Conservation (phyloP, 768 basidiomycete species). For the Phaeotremella fagi region DNA sequence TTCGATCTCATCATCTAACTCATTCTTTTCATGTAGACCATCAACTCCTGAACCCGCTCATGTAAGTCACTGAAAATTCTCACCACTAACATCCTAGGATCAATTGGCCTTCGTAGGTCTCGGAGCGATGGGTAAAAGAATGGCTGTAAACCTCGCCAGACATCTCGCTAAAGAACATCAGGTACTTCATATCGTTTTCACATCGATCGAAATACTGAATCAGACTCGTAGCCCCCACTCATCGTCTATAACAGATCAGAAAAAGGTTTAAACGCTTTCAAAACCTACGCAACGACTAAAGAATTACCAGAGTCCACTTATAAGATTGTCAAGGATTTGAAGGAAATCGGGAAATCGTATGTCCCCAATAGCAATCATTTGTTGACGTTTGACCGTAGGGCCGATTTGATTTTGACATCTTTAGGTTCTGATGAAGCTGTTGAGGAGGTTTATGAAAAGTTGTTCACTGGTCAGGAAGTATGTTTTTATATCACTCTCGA, state of each 20-base stretch:
- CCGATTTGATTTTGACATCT: constrained; percentile 72
- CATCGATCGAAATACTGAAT: not conserved
- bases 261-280: constrained; percentile 49
- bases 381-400: constrained; percentile 38
- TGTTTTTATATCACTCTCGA: constrained; percentile 1
- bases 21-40: constrained; percentile 30
- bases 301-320: constrained; percentile 58
- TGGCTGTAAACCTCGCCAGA: constrained; percentile 74
- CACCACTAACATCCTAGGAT: constrained; percentile 16
- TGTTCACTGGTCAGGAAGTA: constrained; percentile 61
- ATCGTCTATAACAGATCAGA: constrained; percentile 71
- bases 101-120: constrained; percentile 55
- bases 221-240: constrained; percentile 53
- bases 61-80: constrained; percentile 16
- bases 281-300: constrained; percentile 58
- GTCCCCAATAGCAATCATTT: not conserved
- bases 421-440: constrained; percentile 69
- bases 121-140: constrained; percentile 62
- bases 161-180: constrained; percentile 37
- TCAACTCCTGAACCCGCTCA: constrained; percentile 36
- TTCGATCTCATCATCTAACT: no score
- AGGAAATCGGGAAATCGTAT: constrained; percentile 58
- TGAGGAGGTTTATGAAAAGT: constrained; percentile 58
- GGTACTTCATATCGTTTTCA: not conserved
- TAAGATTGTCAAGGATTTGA: constrained; percentile 57